phyloP scores from a whole-genome alignment of 2,329 filamentous ascomycete genomes.

The Botrytis sinoallii region DNA sequence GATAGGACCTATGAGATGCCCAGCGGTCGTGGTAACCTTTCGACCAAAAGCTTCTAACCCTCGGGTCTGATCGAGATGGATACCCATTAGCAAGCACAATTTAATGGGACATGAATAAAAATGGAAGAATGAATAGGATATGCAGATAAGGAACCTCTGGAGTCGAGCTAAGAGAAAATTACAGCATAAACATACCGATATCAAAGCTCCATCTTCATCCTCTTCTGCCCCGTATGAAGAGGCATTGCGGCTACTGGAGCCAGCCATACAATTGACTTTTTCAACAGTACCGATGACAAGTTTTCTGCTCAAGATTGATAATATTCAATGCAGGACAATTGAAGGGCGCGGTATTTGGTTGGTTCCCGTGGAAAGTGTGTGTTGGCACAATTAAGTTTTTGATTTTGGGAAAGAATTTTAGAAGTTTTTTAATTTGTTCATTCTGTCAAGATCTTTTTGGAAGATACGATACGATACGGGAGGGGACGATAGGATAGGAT shows the following conservation, averaged over 20 bases:
- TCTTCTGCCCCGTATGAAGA: conserved; percentile 32
- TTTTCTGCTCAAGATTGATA: background rate
- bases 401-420: background rate
- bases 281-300: conserved; percentile 1
- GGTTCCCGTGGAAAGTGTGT: conserved; percentile 6
- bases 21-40: conserved; percentile 92
- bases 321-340: conserved; percentile 11
- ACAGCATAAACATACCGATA: conserved; percentile 35
- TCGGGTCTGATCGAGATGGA: conserved; percentile 57
- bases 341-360: background rate
- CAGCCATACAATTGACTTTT: conserved; percentile 34
- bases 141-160: background rate
- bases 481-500: too few relatives aligned
- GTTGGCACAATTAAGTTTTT: background rate
- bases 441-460: background rate
- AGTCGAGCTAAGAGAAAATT: conserved; percentile 2
- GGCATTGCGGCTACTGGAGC: conserved; percentile 38
- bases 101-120: background rate
- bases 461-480: too few relatives aligned
- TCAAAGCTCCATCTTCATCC: conserved; percentile 36
- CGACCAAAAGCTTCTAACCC: conserved; percentile 89
- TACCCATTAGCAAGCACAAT: conserved; percentile 11
- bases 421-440: conserved; percentile 15
- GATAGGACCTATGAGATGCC: conserved; percentile 75
- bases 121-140: background rate